These are phyloP conservation scores for Lotus japonicus DNA, from an alignment of 306 rosid genomes.

Conservation along the genomic window DNA sequence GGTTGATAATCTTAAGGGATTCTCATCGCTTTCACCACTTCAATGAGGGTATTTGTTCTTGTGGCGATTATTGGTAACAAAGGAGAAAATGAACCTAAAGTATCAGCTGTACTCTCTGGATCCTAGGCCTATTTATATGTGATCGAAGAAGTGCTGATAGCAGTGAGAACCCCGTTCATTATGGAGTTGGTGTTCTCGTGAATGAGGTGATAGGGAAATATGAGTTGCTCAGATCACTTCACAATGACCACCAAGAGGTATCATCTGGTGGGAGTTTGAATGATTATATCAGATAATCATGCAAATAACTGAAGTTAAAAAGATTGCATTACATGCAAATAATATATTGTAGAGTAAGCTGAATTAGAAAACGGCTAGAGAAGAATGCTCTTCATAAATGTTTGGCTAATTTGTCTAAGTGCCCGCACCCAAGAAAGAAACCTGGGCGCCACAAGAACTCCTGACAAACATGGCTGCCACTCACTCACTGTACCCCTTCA, in stretches of 20 bases:
- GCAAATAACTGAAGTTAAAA: not conserved
- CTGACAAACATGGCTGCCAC: not conserved
- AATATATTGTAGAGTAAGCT: conserved; percentile 1
- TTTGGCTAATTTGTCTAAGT: not conserved
- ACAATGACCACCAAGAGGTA: conserved; percentile 14
- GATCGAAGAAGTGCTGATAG: not conserved
- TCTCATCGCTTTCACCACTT: conserved; percentile 90
- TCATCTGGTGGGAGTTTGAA: conserved; percentile 12
- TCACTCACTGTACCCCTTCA: not conserved
- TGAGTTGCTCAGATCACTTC: conserved; percentile 1
- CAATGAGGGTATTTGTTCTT: conserved; percentile 61
- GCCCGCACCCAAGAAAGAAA: not conserved
- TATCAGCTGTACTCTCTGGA: conserved; percentile 10
- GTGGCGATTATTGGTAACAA: conserved; percentile 80
- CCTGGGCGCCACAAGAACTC: not conserved
- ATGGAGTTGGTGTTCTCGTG: not conserved
- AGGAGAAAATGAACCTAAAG: not conserved
- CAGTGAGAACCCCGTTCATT: not conserved
- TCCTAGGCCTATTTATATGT: conserved; percentile 14
- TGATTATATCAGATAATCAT: not conserved
- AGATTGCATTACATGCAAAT: not conserved
- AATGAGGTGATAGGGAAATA: conserved; percentile 4
- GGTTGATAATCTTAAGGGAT: conserved; percentile 71
- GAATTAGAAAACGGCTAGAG: not conserved
- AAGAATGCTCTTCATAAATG: not conserved